These are phyloP conservation scores for Acacia pycnantha DNA, from an alignment of 331 rosid genomes.

Conservation along the genomic window DNA sequence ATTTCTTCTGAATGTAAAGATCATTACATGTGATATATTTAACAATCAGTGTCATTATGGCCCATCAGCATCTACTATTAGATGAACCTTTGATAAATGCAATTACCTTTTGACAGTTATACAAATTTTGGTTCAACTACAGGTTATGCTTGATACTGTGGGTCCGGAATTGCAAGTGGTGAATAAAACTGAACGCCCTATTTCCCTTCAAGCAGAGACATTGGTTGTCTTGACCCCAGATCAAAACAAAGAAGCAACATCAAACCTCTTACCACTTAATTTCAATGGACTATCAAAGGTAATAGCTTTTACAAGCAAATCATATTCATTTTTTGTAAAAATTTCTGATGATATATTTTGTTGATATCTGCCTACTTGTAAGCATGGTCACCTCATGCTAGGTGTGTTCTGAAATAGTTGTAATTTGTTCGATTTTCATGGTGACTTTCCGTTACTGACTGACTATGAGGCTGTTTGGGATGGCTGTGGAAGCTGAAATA, in stretches of 20 bases:
- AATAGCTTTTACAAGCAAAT: slow-evolving; percentile 3
- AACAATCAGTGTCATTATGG: slow-evolving; percentile 10
- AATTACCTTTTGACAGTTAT: slow-evolving; percentile 3
- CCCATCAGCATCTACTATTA: slow-evolving; percentile 9
- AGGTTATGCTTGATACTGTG: slow-evolving; percentile 54
- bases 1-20: neutral
- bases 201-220: slow-evolving; percentile 48
- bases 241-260: slow-evolving; percentile 47
- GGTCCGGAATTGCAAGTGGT: slow-evolving; percentile 56
- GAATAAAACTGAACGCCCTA: slow-evolving; percentile 47
- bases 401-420: no score
- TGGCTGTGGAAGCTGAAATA: no score
- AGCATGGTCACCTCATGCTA: no score
- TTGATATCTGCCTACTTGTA: neutral
- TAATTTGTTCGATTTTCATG: no score
- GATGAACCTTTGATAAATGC: neutral
- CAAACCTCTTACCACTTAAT: slow-evolving; percentile 53
- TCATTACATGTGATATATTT: neutral
- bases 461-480: no score
- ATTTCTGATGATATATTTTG: slow-evolving; percentile 13
- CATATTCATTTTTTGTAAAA: neutral
- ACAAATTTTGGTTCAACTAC: slow-evolving; percentile 23
- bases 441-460: no score
- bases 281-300: slow-evolving; percentile 55
- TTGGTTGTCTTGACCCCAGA: slow-evolving; percentile 50